phyloP scores from a whole-genome alignment of 2,329 filamentous ascomycete genomes.

The Ilyonectria sp. region DNA sequence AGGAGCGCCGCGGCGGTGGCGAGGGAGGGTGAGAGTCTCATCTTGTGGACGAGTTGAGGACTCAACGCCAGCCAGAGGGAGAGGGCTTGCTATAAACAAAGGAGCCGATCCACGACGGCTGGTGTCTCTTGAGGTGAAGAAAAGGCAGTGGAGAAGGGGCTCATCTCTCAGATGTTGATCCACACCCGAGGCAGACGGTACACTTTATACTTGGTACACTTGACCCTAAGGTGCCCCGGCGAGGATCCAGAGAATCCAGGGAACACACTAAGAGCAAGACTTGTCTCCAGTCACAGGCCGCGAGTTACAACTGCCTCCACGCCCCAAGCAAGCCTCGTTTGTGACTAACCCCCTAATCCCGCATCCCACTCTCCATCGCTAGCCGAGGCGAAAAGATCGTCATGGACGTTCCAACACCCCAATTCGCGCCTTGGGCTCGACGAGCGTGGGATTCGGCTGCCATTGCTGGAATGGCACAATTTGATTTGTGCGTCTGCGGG shows the following conservation, averaged over 20 bases:
- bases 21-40: constrained; percentile 18
- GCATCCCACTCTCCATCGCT: constrained; percentile 3
- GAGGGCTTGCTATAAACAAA: neutral
- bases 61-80: neutral
- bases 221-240: no score
- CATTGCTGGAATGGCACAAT: neutral
- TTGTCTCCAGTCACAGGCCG: constrained; percentile 10
- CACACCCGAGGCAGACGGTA: constrained; percentile 1
- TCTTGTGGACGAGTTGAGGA: neutral
- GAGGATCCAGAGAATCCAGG: neutral
- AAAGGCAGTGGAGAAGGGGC: neutral
- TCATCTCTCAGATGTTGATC: neutral
- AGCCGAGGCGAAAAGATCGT: constrained; percentile 11
- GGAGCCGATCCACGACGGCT: neutral
- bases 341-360: constrained; percentile 22
- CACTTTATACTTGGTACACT: constrained; percentile 18
- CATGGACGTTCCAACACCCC: constrained; percentile 19
- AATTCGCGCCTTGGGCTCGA: constrained; percentile 17
- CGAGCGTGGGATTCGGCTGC: constrained; percentile 8
- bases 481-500: constrained; percentile 11
- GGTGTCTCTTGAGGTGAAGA: neutral
- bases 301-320: constrained; percentile 18
- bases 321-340: constrained; percentile 1
- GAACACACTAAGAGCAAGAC: neutral
- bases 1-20: constrained; percentile 4